Base-by-base conservation (phyloP, 1,284 basidiomycete species). In the Laetiporus sulphureus region DNA sequence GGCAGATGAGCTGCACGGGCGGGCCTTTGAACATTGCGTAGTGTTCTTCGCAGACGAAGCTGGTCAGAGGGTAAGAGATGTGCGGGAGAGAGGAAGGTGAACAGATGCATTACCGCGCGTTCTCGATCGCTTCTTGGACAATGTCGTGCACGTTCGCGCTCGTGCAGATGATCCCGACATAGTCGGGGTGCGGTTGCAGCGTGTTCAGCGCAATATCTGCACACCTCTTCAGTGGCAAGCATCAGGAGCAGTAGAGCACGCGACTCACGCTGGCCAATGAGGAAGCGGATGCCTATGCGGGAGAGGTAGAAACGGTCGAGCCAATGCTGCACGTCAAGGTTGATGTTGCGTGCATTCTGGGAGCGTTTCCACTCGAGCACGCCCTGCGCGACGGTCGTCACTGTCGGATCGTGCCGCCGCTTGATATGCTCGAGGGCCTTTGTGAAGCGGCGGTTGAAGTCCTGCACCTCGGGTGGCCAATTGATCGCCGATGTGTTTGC, bases 131-230 rank as follows among this genome's bases (percentile, higher is more conserved):
- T 72, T 99, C 96, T 61, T 91, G 89, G n/a, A 94, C 84, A 48
- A 96, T 94, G 58, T 96, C 91, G 54, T 92, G 90, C 0, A 97
- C 83, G 61, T 93, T 96, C 76, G 95, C 90, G 59, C 88, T 77
- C 3, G 91, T 98, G 65, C 95, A 99, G 58, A 99, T 99, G 59
- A 99, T 98, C 5, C 95, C 96, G 27, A 99, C 95, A 58, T 96
- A 96, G 61, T 94, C 85, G 43, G 79, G 74, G 56, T 96, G 91
- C 0, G 91, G 77, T 51, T 89, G 82, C 39, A 94, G 79, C 0
- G 85, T 91, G 61, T 96, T 96, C 36, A 97, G 69, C 2, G 93
- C 92, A 48, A 97, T 85, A 54, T 96, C 90, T 92, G 53, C 8
- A 47, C 41, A 34, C 3, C n/a, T 18, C 38, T 38, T 20, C 41